Conservation (phyloP, 192 early-diverging fungal species). For the Coemansia umbellata region DNA sequence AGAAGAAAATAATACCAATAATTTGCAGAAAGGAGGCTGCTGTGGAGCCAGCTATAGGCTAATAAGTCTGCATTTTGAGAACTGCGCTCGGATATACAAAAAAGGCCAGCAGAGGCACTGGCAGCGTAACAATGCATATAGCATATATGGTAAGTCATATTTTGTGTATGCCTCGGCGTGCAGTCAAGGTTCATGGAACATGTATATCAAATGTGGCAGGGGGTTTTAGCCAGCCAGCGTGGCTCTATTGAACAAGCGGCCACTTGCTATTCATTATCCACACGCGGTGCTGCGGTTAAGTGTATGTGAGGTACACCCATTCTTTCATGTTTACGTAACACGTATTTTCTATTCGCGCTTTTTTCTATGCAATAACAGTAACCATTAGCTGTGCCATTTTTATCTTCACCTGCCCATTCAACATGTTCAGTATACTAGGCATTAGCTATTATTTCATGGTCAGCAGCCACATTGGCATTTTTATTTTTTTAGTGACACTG, state of each 20-base stretch:
- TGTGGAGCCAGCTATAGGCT: neutral
- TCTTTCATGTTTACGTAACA: too few relatives aligned
- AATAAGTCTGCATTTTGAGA: neutral
- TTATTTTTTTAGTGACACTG: neutral
- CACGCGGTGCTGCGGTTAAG: neutral
- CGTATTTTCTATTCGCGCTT: too few relatives aligned
- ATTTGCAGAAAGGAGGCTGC: conserved; percentile 1
- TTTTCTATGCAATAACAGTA: too few relatives aligned
- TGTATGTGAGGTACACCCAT: neutral
- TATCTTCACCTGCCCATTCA: too few relatives aligned
- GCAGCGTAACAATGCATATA: neutral
- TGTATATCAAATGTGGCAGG: conserved; percentile 16
- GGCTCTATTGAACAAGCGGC: conserved; percentile 27
- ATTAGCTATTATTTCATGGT: neutral
- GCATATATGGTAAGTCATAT: neutral
- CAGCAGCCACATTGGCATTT: neutral
- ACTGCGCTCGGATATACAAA: neutral
- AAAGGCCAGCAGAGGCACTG: neutral
- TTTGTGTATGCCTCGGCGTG: neutral
- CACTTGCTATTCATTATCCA: conserved; percentile 5
- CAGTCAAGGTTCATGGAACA: neutral
- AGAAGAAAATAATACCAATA: neutral
- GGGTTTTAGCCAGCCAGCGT: conserved; percentile 8
- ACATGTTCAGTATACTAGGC: neutral
- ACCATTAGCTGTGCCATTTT: neutral